Evolutionary conservation across 768 basidiomycete genomes (phyloP).

Genomic region (Phylloporus sp.): DNA sequence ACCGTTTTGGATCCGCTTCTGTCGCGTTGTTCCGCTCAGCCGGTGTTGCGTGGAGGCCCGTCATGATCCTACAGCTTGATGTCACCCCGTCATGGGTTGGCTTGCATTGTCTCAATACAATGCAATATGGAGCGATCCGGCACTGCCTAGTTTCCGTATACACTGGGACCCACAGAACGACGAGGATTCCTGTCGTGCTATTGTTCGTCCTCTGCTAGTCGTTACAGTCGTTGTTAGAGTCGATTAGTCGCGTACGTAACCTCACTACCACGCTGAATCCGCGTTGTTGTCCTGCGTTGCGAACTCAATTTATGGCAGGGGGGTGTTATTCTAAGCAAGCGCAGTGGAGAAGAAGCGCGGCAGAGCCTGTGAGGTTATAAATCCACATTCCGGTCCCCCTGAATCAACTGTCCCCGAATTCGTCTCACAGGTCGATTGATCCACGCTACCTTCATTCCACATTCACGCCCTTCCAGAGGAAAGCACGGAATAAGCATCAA

Average conservation of each 20-base stretch:
- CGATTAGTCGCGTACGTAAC: slow-evolving; percentile 22
- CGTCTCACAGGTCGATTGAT: slow-evolving; percentile 22
- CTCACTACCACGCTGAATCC: slow-evolving; percentile 22
- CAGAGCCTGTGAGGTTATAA: neutral
- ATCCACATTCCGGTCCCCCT: slow-evolving; percentile 10
- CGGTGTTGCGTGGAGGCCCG: slow-evolving; percentile 16
- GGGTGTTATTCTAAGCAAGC: neutral
- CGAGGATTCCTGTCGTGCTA: slow-evolving; percentile 2
- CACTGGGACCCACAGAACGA: slow-evolving; percentile 15
- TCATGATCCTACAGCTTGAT: slow-evolving; percentile 23
- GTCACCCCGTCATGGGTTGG: neutral
- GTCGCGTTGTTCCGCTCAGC: slow-evolving; percentile 13
- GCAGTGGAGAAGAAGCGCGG: neutral
- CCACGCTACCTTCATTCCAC: slow-evolving; percentile 26
- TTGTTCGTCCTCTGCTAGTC: slow-evolving; percentile 10
- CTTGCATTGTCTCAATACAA: slow-evolving; percentile 14
- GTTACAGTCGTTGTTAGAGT: slow-evolving; percentile 7
- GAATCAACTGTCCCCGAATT: slow-evolving; percentile 17
- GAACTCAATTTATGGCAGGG: neutral
- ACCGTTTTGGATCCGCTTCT: slow-evolving; percentile 5
- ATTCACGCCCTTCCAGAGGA: slow-evolving; percentile 25
- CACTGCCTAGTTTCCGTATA: neutral
- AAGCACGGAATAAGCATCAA: slow-evolving; percentile 25
- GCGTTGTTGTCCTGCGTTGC: neutral
- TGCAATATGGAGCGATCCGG: slow-evolving; percentile 1